These are phyloP conservation scores for Pseudocercospora vitis DNA, from an alignment of 2,329 filamentous ascomycete species.

Conservation along the genomic window DNA sequence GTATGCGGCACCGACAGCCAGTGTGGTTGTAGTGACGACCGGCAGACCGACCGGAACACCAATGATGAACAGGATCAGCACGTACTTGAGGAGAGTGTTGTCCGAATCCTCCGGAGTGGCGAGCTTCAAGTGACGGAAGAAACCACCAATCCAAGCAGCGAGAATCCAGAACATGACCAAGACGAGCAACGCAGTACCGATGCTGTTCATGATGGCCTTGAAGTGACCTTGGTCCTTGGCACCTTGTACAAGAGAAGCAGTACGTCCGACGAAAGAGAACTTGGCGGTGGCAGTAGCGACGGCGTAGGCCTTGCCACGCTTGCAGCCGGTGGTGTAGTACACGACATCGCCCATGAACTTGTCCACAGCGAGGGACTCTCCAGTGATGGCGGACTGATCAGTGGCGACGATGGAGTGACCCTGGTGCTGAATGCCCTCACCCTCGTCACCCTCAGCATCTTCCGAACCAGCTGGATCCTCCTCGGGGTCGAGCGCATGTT, in stretches of 20 bases:
- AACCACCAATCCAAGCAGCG: slow-evolving; percentile 73
- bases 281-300: slow-evolving; percentile 67
- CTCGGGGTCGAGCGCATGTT: slow-evolving; percentile 54
- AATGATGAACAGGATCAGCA: slow-evolving; percentile 70
- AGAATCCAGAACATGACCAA: slow-evolving; percentile 77
- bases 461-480: slow-evolving; percentile 61
- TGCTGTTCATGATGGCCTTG: slow-evolving; percentile 82
- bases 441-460: slow-evolving; percentile 59
- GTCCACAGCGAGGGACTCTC: slow-evolving; percentile 75
- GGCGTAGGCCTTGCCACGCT: slow-evolving; percentile 74
- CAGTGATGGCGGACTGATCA: slow-evolving; percentile 79
- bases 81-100: slow-evolving; percentile 66
- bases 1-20: slow-evolving; percentile 75
- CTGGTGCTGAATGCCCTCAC: slow-evolving; percentile 61
- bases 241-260: slow-evolving; percentile 70
- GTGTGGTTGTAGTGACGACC: slow-evolving; percentile 74
- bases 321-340: slow-evolving; percentile 80
- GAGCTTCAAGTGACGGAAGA: slow-evolving; percentile 70
- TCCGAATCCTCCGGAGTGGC: slow-evolving; percentile 59
- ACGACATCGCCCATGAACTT: slow-evolving; percentile 75
- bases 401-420: slow-evolving; percentile 68
- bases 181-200: slow-evolving; percentile 71
- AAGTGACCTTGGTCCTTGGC: slow-evolving; percentile 75
- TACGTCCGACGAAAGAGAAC: slow-evolving; percentile 75
- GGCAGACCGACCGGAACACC: slow-evolving; percentile 79